These are phyloP conservation scores for Cladosporium sp. DNA, from an alignment of 2,329 filamentous ascomycete genomes.

Conservation along the genomic window DNA sequence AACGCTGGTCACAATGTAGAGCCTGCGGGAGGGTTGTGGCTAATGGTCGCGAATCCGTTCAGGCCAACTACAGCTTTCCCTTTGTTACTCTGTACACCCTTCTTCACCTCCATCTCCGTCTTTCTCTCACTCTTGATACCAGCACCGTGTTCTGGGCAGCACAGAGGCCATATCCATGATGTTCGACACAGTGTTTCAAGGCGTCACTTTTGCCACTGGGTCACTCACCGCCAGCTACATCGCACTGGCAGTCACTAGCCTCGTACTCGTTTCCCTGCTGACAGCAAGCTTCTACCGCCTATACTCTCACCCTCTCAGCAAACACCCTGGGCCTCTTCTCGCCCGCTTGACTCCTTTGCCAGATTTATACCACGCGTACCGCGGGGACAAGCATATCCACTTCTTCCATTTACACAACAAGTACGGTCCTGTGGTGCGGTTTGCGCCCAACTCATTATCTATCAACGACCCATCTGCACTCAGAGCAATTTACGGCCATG, in stretches of 20 bases:
- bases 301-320: slow-evolving; percentile 29
- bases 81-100: neutral
- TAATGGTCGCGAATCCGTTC: neutral
- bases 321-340: slow-evolving; percentile 30
- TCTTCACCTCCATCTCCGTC: neutral
- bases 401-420: slow-evolving; percentile 29
- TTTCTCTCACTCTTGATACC: no score
- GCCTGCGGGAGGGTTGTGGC: slow-evolving; percentile 1
- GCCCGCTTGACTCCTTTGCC: slow-evolving; percentile 27
- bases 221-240: neutral
- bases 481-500: slow-evolving; percentile 51
- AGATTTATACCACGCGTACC: slow-evolving; percentile 32
- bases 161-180: neutral
- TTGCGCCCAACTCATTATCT: slow-evolving; percentile 29
- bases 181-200: neutral
- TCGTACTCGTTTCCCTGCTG: neutral
- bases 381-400: slow-evolving; percentile 31
- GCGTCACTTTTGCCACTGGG: neutral
- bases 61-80: slow-evolving; percentile 1
- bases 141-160: neutral
- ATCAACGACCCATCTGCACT: slow-evolving; percentile 38
- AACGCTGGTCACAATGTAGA: slow-evolving; percentile 2
- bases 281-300: slow-evolving; percentile 26
- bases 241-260: neutral
- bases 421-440: slow-evolving; percentile 30